Percentiles rank a stretch among this genome's conserved stretches.
phyloP scores from a whole-genome alignment of 208 protist species.

The Trypanosoma congolense region DNA sequence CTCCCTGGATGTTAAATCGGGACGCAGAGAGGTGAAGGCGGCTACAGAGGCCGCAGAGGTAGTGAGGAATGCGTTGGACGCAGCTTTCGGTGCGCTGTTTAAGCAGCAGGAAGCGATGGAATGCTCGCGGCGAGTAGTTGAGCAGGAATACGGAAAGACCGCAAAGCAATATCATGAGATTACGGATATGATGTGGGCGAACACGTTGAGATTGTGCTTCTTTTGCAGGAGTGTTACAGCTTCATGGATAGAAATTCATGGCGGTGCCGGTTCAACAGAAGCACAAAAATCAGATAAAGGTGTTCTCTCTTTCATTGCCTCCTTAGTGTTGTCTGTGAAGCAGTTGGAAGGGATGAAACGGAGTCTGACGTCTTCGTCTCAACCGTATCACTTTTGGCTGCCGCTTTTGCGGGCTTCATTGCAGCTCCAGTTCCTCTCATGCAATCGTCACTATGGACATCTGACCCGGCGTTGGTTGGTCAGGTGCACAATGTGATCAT shows the following conservation, averaged over 20 bases:
- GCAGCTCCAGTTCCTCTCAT: conserved; percentile 37
- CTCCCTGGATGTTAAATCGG: not conserved
- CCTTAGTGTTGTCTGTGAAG: conserved; percentile 38
- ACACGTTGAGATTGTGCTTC: conserved; percentile 53
- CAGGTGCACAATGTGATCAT: conserved; percentile 66
- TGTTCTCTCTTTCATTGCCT: conserved; percentile 50
- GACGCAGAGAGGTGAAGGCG: conserved; percentile 5
- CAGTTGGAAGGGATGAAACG: conserved; percentile 23
- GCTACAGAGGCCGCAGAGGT: conserved; percentile 12
- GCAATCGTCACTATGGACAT: conserved; percentile 52
- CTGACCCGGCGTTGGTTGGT: conserved; percentile 40
- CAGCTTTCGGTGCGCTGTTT: conserved; percentile 27
- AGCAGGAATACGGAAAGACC: conserved; percentile 38
- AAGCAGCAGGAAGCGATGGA: conserved; percentile 50
- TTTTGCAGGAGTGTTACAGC: conserved; percentile 44
- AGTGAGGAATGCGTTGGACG: conserved; percentile 31
- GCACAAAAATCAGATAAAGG: conserved; percentile 29
- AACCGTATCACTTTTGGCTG: conserved; percentile 38
- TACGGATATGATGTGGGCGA: conserved; percentile 42
- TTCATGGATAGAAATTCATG: conserved; percentile 52
- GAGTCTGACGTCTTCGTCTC: conserved; percentile 35
- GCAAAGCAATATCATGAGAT: conserved; percentile 42
- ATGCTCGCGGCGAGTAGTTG: conserved; percentile 23
- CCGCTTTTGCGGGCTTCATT: conserved; percentile 29
- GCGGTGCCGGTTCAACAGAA: conserved; percentile 32